Percentiles rank a stretch among this genome's conserved stretches.
Evolutionary conservation across 140 eudicot genomes (phyloP).

Genomic region (Erigeron philadelphicus): DNA sequence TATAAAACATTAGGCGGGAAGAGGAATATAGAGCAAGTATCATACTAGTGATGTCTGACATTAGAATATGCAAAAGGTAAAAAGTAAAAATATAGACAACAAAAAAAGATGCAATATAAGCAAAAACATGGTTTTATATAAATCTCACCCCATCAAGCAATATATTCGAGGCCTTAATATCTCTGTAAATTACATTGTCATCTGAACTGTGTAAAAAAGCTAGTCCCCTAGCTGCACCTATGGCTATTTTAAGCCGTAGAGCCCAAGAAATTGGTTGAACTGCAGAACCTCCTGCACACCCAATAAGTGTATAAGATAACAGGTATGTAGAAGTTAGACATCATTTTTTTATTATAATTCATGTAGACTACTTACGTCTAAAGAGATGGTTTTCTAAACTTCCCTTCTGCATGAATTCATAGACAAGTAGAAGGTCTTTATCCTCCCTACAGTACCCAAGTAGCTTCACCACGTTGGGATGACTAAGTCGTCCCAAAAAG

Average conservation of each 20-base stretch:
- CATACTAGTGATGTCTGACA: not conserved
- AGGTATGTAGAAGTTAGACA: not conserved
- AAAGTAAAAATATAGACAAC: too few species aligned
- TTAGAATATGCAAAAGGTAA: not conserved
- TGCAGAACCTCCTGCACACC: constrained; percentile 39
- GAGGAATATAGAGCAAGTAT: too few species aligned
- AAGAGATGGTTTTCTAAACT: constrained; percentile 89
- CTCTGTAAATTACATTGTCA: constrained; percentile 56
- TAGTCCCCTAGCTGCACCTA: constrained; percentile 78
- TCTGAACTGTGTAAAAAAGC: constrained; percentile 74
- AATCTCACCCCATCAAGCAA: constrained; percentile 66
- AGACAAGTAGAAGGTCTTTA: constrained; percentile 69
- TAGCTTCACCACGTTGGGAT: constrained; percentile 80
- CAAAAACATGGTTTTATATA: not conserved
- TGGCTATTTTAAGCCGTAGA: constrained; percentile 63
- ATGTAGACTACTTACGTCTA: constrained; percentile 49
- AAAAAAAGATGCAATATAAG: not conserved
- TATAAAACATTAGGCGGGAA: too few species aligned
- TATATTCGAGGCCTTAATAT: constrained; percentile 78
- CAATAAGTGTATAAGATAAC: constrained; percentile 16
- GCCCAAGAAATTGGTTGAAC: constrained; percentile 60
- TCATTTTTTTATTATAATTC: not conserved
- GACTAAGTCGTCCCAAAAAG: constrained; percentile 83
- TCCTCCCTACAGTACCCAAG: constrained; percentile 87
- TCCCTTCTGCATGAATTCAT: constrained; percentile 77